Conservation (phyloP, 306 rosid genomes). For the Vigna unguiculata region DNA sequence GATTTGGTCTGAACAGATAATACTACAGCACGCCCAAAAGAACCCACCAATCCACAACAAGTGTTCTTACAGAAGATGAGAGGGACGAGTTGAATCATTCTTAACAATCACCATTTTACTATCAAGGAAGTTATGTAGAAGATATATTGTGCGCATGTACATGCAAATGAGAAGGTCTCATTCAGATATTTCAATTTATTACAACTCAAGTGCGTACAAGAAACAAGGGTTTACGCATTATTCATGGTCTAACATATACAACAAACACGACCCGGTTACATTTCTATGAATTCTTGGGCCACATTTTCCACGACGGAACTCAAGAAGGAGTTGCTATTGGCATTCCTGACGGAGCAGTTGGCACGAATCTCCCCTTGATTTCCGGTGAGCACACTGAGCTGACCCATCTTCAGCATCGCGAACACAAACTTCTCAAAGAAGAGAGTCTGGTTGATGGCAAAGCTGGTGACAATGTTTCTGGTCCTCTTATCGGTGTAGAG, state of each 20-base stretch:
- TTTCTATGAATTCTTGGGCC: conserved; percentile 3
- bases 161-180: no score
- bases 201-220: neutral
- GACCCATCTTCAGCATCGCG: conserved; percentile 83
- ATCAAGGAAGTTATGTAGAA: no score
- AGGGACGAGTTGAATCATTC: no score
- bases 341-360: conserved; percentile 63
- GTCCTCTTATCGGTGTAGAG: conserved; percentile 58
- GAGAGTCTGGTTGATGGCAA: conserved; percentile 58
- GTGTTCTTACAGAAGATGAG: no score
- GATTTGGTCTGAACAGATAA: no score
- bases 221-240: conserved; percentile 4
- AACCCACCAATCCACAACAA: no score
- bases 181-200: neutral
- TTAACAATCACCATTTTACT: no score
- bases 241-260: conserved; percentile 5
- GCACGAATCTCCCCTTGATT: conserved; percentile 69
- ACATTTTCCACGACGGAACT: conserved; percentile 49
- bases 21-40: no score
- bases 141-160: no score
- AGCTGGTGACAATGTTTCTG: conserved; percentile 55
- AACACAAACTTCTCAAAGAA: conserved; percentile 64
- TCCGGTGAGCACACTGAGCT: conserved; percentile 66
- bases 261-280: conserved; percentile 14
- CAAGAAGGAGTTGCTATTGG: conserved; percentile 42